Evolutionary conservation across 768 basidiomycete genomes (phyloP).

Genomic region (Tylopilus vinaceipallidus): DNA sequence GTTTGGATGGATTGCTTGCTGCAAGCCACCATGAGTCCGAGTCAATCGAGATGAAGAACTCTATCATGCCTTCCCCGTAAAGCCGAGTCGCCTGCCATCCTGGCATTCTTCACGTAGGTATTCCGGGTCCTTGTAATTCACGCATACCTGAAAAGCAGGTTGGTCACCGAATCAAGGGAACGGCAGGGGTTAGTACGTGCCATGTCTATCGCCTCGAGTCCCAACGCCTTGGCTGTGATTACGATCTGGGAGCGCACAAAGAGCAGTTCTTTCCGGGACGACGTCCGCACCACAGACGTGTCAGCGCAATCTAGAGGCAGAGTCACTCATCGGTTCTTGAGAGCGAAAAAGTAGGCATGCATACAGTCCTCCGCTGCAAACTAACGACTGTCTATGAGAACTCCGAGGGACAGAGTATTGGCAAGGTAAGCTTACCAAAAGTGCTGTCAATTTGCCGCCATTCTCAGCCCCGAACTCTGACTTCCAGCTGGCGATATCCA

Average conservation of each 20-base stretch:
- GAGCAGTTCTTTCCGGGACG: slow-evolving; percentile 72
- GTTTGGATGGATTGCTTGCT: slow-evolving; percentile 94
- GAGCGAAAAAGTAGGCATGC: slow-evolving; percentile 17
- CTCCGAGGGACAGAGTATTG: neutral
- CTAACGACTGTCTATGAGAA: slow-evolving; percentile 38
- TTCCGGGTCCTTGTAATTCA: slow-evolving; percentile 75
- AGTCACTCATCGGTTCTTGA: slow-evolving; percentile 1
- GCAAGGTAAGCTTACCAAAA: slow-evolving; percentile 43
- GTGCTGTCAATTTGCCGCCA: slow-evolving; percentile 57
- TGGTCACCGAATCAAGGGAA: neutral
- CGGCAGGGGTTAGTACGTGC: slow-evolving; percentile 39
- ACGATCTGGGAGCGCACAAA: slow-evolving; percentile 83
- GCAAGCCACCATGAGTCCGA: slow-evolving; percentile 3
- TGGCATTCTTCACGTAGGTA: slow-evolving; percentile 70
- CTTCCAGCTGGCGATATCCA: slow-evolving; percentile 70
- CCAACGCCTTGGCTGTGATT: slow-evolving; percentile 79
- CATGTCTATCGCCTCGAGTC: slow-evolving; percentile 88
- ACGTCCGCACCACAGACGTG: slow-evolving; percentile 75
- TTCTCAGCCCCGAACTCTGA: slow-evolving; percentile 40
- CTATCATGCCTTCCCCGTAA: slow-evolving; percentile 76
- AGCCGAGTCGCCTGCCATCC: slow-evolving; percentile 81
- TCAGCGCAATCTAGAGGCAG: slow-evolving; percentile 78
- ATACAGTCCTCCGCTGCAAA: slow-evolving; percentile 95
- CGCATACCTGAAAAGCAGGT: slow-evolving; percentile 61
- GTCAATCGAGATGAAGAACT: neutral